Evolutionary conservation across 768 basidiomycete species (phyloP), one percentile per base, ranked within the genome.

Genomic region (Podaxis sp.): DNA sequence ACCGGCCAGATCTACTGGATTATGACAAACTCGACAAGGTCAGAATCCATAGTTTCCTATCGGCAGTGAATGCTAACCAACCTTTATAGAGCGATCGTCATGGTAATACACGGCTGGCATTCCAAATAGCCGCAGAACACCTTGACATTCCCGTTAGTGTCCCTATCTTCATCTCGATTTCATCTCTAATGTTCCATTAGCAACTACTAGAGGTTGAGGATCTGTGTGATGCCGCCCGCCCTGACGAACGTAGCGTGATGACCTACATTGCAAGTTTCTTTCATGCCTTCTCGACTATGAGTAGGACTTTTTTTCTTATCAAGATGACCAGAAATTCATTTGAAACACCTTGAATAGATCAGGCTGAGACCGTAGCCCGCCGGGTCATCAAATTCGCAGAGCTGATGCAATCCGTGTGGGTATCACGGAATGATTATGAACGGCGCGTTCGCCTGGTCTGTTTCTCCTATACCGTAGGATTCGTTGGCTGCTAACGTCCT

Each of bases 191-290:
- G 57, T 10, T 24, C 51, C 56, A 24, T 49, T 36, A 97, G 94
- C 93, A 92, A 89, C 79, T 99, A 3, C 84, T 99, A 20, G 97
- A 99, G 81, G 96, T 99, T 0, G 90, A 94, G 59, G 97, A 99
- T 79, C 75, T 99, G 33, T 96, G 94, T 67, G 94, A 95, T 70
- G 85, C 88, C 0, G 79, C 79, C n/a, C 85, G 83, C 52, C 96
- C 96, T 0, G 97, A 99, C 73, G 97, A 99, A 76, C 88, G 95
- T 40, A 94, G 91, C 74, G 93, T 98, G 11, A 98, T 98, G 94
- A 98, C 95, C 4, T 99, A 98, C 67, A 90, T 99, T 51, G 97
- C 97, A 37, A 93, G 93, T 68, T 99, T 84, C 76, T 99, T 99
- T 82, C 97, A 99, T 72, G 96, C 96, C 0, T 99, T 99, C 74